Evolutionary conservation across 2,329 filamentous ascomycete species (phyloP), one percentile per base, ranked within the genome.

Genomic region (Colletotrichum truncatum): DNA sequence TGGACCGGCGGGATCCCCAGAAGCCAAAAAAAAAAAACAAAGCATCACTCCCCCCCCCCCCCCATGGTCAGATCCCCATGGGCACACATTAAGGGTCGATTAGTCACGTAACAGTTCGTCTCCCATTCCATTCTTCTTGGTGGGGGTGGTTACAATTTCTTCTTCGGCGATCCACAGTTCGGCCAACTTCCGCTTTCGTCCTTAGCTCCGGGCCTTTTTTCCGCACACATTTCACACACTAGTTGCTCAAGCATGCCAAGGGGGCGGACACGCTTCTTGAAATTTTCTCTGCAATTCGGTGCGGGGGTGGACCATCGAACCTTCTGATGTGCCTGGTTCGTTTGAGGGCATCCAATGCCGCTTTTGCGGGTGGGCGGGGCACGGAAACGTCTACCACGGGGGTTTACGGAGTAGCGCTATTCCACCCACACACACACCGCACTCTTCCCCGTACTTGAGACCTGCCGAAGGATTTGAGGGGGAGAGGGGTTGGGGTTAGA

Each of bases 1-100:
- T 62, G 28, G 57, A 16, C 62, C 62, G 51, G 49, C 62, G 62
- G 62, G 63, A 56, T 62, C 57, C 53, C 45, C 60, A 65, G 63
- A 55, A 55, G 57, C 43, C 49, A 45, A 65, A 55, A 39, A 18
- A n/a, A n/a, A n/a, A n/a, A n/a, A n/a, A n/a, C n/a, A n/a, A n/a
- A n/a, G n/a, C n/a, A n/a, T n/a, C n/a, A n/a, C n/a, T n/a, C n/a
- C n/a, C n/a, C n/a, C n/a, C n/a, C n/a, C n/a, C 32, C 41, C 62
- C 57, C 57, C 57, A 55, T 18, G 63, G 30, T 36, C n/a, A 56
- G 25, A 65, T 43, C 51, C 49, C 63, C 60, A 46, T 64, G 60
- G 60, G 60, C 55, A 56, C 25, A 38, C 32, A 30, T 7, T 12
- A 38, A 34, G 16, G 21, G 16, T 11, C 38, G 54, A 52, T 45